Percentiles rank a stretch among this genome's conserved stretches.
Conservation (phyloP, 768 basidiomycete genomes). For the Leccinellum rugosiceps region DNA sequence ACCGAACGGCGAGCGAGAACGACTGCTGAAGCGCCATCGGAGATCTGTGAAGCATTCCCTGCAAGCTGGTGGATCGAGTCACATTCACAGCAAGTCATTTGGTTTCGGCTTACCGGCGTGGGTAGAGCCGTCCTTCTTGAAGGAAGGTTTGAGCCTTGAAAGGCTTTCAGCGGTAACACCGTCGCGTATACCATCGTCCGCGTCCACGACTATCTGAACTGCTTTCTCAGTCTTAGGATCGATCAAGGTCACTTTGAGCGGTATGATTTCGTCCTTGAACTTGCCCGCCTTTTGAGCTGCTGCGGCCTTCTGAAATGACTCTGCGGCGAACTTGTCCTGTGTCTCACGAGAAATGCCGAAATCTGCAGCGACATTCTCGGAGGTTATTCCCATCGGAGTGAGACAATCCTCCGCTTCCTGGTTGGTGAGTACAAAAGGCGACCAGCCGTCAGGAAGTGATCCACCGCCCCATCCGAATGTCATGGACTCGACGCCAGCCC, state of each 20-base stretch:
- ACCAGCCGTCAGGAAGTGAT: constrained; percentile 54
- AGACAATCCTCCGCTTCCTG: constrained; percentile 78
- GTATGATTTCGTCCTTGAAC: constrained; percentile 82
- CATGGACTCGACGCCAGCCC: constrained; percentile 91
- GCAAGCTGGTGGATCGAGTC: constrained; percentile 1
- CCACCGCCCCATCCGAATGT: constrained; percentile 67
- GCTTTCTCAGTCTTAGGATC: constrained; percentile 75
- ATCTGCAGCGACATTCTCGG: constrained; percentile 86
- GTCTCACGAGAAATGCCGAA: constrained; percentile 67
- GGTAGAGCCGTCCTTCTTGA: constrained; percentile 69
- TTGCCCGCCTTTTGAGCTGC: constrained; percentile 76
- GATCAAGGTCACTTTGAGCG: constrained; percentile 63
- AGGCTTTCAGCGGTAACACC: constrained; percentile 80
- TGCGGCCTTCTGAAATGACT: constrained; percentile 82
- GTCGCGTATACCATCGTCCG: constrained; percentile 83
- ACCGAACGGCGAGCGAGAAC: constrained; percentile 76
- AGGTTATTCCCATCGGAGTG: constrained; percentile 90
- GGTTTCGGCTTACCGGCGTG: constrained; percentile 53
- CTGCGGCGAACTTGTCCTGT: constrained; percentile 86
- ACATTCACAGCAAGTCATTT: background rate
- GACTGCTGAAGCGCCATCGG: constrained; percentile 91
- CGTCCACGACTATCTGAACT: constrained; percentile 64
- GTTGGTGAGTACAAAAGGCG: constrained; percentile 61
- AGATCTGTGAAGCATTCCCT: constrained; percentile 86
- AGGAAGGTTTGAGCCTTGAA: constrained; percentile 82